A percentile compares a stretch with the other conserved stretches of the same genome.
These are phyloP conservation scores for Aleurites moluccanus DNA, from an alignment of 441 rosid species.

Conservation along the genomic window DNA sequence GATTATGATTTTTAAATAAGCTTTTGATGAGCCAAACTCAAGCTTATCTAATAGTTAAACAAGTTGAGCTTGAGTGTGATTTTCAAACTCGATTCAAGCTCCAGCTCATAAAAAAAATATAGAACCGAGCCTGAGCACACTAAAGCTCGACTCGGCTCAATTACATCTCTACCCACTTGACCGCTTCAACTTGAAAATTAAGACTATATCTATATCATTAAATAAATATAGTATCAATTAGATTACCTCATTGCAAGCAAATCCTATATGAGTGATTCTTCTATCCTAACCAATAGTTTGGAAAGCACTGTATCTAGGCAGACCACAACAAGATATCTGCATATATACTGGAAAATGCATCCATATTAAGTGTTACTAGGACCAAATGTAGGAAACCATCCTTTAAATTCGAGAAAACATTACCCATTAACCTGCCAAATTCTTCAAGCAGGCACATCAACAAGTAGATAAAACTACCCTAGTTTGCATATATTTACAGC, in stretches of 20 bases:
- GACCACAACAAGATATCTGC: neutral
- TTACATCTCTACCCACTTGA: neutral
- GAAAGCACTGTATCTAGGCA: too few species aligned
- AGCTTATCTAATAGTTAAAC: too few species aligned
- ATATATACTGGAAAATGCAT: too few species aligned
- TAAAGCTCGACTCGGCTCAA: too few species aligned
- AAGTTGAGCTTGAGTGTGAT: too few species aligned
- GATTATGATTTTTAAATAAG: too few species aligned
- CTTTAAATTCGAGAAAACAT: neutral
- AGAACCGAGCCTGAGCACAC: too few species aligned
- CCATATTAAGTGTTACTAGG: neutral
- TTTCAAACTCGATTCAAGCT: too few species aligned
- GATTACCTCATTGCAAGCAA: neutral
- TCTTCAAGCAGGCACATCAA: neutral
- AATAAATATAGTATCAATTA: neutral
- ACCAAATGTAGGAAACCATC: neutral
- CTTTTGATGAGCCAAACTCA: too few species aligned
- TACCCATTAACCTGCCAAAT: neutral
- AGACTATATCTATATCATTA: neutral
- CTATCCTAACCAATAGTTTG: neutral
- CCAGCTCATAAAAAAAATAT: too few species aligned
- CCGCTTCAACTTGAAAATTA: neutral
- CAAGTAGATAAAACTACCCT: neutral
- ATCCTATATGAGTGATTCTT: neutral
- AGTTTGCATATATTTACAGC: neutral